Evolutionary conservation across 257 asterid genomes (phyloP).

Genomic region (Lycium barbarum): DNA sequence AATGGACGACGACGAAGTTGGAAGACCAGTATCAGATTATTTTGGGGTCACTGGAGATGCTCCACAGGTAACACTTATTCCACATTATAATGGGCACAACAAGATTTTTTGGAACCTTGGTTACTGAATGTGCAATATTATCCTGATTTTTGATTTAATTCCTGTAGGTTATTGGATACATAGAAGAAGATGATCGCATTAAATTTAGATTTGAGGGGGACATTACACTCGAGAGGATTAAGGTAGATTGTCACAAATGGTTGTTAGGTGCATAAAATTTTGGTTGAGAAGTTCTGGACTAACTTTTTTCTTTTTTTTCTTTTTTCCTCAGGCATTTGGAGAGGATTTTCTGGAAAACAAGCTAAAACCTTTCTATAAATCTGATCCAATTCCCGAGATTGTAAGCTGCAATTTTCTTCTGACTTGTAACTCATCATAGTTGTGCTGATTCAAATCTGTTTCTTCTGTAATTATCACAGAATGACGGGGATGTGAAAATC

Average conservation of each 20-base stretch:
- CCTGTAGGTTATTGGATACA: slow-evolving; percentile 73
- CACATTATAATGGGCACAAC: not conserved
- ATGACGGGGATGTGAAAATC: slow-evolving; percentile 82
- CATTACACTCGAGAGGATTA: slow-evolving; percentile 68
- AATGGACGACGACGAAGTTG: slow-evolving; percentile 78
- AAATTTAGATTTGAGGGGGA: slow-evolving; percentile 67
- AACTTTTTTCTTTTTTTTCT: not conserved
- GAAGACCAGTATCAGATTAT: slow-evolving; percentile 87
- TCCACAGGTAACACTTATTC: slow-evolving; percentile 59
- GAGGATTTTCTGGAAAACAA: slow-evolving; percentile 72
- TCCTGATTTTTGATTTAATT: slow-evolving; percentile 34
- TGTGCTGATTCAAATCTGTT: not conserved
- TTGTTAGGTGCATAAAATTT: not conserved
- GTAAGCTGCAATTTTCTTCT: slow-evolving; percentile 48
- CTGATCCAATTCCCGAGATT: slow-evolving; percentile 84
- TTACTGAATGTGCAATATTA: not conserved
- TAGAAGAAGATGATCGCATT: slow-evolving; percentile 62
- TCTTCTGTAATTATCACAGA: slow-evolving; percentile 31
- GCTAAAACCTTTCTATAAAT: slow-evolving; percentile 82
- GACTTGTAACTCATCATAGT: not conserved
- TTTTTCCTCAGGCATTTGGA: slow-evolving; percentile 66
- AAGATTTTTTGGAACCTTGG: not conserved
- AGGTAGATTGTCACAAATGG: slow-evolving; percentile 49
- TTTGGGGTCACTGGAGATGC: slow-evolving; percentile 80
- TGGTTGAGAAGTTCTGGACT: not conserved